A percentile compares a stretch with the other conserved stretches of the same genome.
Conservation (phyloP, 2,329 filamentous ascomycete genomes). For the Ceratocystis cacaofunesta region DNA sequence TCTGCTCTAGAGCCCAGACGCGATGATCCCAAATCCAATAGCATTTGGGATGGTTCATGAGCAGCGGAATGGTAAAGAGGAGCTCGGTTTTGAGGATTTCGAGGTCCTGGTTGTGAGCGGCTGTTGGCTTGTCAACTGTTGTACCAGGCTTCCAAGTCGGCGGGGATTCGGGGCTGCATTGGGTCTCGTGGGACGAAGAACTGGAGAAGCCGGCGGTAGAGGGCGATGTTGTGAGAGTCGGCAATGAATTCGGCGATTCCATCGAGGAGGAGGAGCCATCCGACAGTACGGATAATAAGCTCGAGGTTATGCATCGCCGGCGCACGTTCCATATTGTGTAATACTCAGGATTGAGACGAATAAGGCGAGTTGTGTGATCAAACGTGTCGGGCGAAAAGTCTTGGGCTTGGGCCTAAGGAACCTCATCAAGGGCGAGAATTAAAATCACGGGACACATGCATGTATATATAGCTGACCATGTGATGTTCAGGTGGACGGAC, state of each 20-base stretch:
- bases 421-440: neutral
- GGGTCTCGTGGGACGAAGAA: slow-evolving; percentile 39
- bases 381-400: slow-evolving; percentile 44
- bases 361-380: slow-evolving; percentile 54
- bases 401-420: slow-evolving; percentile 26
- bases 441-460: slow-evolving; percentile 3
- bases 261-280: slow-evolving; percentile 38
- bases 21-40: slow-evolving; percentile 99
- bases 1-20: slow-evolving; percentile 64
- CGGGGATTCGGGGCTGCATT: slow-evolving; percentile 31
- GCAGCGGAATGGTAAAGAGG: slow-evolving; percentile 65
- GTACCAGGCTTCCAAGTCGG: slow-evolving; percentile 40
- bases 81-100: slow-evolving; percentile 59
- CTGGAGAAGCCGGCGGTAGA: slow-evolving; percentile 46
- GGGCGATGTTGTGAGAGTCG: slow-evolving; percentile 41
- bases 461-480: neutral
- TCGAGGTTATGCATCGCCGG: slow-evolving; percentile 50
- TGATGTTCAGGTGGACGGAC: neutral
- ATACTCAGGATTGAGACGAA: slow-evolving; percentile 70
- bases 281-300: slow-evolving; percentile 40
- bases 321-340: slow-evolving; percentile 87
- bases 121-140: slow-evolving; percentile 30
- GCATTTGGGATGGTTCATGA: slow-evolving; percentile 82
- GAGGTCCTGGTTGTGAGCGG: slow-evolving; percentile 21
- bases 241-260: slow-evolving; percentile 40